Conservation (phyloP, 805 yeast species). For the Starmerella roubikii region DNA sequence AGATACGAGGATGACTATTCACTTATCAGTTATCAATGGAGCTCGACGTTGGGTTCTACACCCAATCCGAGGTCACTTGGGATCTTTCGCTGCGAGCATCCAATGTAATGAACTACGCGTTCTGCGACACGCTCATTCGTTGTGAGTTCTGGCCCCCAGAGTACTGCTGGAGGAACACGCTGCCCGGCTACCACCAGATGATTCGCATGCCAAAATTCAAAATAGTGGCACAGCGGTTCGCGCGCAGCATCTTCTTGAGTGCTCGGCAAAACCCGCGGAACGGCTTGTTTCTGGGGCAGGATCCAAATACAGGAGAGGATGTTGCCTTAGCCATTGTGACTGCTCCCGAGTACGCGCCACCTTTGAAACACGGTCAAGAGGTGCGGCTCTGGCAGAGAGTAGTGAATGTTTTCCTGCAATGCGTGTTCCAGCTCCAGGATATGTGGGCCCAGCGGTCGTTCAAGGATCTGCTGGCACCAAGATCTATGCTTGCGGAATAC, state of each 20-base stretch:
- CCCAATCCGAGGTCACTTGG: slow-evolving; percentile 7
- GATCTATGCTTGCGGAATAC: slow-evolving; percentile 6
- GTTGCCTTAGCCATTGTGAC: slow-evolving; percentile 3
- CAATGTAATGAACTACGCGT: slow-evolving; percentile 8
- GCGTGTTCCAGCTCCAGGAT: slow-evolving; percentile 5
- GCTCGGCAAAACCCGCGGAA: slow-evolving; percentile 4
- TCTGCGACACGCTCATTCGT: slow-evolving; percentile 10
- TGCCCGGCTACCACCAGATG: not conserved
- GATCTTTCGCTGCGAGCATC: slow-evolving; percentile 5
- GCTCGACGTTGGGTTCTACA: not conserved
- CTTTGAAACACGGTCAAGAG: not conserved
- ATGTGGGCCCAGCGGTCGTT: slow-evolving; percentile 3
- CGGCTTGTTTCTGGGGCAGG: slow-evolving; percentile 1
- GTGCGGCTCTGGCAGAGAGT: not conserved
- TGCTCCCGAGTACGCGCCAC: slow-evolving; percentile 7
- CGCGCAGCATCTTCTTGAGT: slow-evolving; percentile 4
- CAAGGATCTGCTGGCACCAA: slow-evolving; percentile 2
- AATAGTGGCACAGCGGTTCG: not conserved
- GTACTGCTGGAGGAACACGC: slow-evolving; percentile 3
- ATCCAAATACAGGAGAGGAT: not conserved
- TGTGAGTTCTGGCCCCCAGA: slow-evolving; percentile 7
- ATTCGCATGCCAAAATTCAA: slow-evolving; percentile 3
- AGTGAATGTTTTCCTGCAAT: not conserved
- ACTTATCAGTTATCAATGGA: no score
- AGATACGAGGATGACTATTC: no score